A percentile compares a stretch with the other conserved stretches of the same genome.
phyloP scores from a whole-genome alignment of 2,329 filamentous ascomycete genomes.

The Colletotrichum ledebouriae region DNA sequence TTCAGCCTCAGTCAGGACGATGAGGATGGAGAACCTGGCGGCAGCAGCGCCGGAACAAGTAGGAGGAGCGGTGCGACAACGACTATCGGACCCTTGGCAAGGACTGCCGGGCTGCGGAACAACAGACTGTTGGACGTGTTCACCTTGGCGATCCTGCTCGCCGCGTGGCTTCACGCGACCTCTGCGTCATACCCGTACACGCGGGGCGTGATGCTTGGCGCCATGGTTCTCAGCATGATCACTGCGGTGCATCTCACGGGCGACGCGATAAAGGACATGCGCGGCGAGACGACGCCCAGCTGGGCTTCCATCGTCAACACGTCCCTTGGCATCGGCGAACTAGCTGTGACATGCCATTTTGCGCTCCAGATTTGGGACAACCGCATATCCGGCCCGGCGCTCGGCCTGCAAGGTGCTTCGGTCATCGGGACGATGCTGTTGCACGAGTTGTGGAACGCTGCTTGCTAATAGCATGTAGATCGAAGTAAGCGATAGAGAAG shows the following conservation, averaged over 20 bases:
- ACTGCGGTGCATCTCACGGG: slow-evolving; percentile 37
- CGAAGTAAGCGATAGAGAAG: neutral
- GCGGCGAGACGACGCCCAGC: slow-evolving; percentile 30
- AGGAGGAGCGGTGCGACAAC: slow-evolving; percentile 11
- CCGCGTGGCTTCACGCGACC: slow-evolving; percentile 39
- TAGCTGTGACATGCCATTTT: slow-evolving; percentile 39
- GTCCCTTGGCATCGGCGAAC: slow-evolving; percentile 38
- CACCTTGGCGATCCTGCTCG: slow-evolving; percentile 36
- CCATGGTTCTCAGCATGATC: slow-evolving; percentile 39
- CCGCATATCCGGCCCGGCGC: slow-evolving; percentile 12
- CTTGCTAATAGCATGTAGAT: slow-evolving; percentile 9
- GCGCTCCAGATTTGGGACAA: slow-evolving; percentile 39
- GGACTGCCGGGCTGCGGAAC: slow-evolving; percentile 33
- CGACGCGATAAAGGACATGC: slow-evolving; percentile 37
- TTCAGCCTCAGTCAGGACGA: slow-evolving; percentile 56
- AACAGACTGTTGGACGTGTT: slow-evolving; percentile 41
- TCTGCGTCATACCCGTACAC: slow-evolving; percentile 39
- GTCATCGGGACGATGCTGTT: slow-evolving; percentile 40
- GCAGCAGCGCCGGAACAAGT: slow-evolving; percentile 2
- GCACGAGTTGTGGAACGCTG: slow-evolving; percentile 41
- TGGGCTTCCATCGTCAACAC: slow-evolving; percentile 34
- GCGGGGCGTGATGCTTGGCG: slow-evolving; percentile 42
- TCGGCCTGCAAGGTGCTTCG: slow-evolving; percentile 31
- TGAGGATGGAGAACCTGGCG: slow-evolving; percentile 22
- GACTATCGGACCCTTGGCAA: slow-evolving; percentile 7